These are phyloP conservation scores for Perilla frutescens DNA, from an alignment of 257 asterid genomes.

Conservation along the genomic window DNA sequence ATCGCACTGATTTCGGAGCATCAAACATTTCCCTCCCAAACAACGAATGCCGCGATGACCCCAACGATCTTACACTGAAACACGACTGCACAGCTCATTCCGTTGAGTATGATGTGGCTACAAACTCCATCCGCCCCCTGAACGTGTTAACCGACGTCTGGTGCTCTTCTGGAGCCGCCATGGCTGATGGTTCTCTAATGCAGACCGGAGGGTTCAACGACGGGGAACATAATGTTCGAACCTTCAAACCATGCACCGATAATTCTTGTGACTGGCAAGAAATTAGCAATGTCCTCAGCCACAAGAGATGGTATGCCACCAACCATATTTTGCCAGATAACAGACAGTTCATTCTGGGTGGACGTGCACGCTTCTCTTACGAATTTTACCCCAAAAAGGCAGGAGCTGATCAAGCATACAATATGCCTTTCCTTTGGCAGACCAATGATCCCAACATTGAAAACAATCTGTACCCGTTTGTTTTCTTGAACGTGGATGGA, in stretches of 20 bases:
- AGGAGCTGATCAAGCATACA: not conserved
- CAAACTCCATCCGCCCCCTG: constrained; percentile 59
- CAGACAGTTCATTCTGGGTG: constrained; percentile 51
- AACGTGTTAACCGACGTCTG: constrained; percentile 57
- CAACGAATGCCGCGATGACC: constrained; percentile 45
- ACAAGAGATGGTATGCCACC: constrained; percentile 60
- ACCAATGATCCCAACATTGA: constrained; percentile 32
- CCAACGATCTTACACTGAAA: constrained; percentile 7
- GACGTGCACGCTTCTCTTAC: constrained; percentile 40
- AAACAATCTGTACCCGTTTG: not conserved
- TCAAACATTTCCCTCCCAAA: constrained; percentile 62
- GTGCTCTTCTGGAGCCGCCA: constrained; percentile 69
- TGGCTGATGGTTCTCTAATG: constrained; percentile 47
- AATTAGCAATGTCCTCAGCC: constrained; percentile 4
- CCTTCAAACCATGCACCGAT: constrained; percentile 39
- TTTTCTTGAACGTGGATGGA: constrained; percentile 6
- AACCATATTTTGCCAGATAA: constrained; percentile 52
- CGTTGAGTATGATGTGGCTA: constrained; percentile 48
- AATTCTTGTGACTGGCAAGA: constrained; percentile 60
- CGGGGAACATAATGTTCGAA: constrained; percentile 51
- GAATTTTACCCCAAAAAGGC: constrained; percentile 51
- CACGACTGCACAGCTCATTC: constrained; percentile 67
- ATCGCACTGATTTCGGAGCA: constrained; percentile 60
- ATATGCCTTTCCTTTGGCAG: constrained; percentile 38
- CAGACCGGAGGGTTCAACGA: constrained; percentile 58